These are phyloP conservation scores for Sechiopsis laciniata DNA, from an alignment of 306 rosid genomes.

Conservation along the genomic window DNA sequence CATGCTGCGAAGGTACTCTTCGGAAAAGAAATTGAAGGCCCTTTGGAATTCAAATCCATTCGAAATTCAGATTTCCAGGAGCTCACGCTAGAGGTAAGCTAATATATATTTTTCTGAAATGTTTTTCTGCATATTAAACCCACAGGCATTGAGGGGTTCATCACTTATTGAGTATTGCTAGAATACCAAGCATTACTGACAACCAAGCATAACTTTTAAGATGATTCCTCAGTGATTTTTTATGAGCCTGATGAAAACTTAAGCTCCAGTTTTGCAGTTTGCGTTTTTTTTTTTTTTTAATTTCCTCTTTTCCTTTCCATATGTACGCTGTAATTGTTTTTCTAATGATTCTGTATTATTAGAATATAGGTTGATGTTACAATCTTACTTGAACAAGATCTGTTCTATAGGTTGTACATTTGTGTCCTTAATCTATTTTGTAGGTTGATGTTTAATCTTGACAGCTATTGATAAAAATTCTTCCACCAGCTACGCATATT, in stretches of 20 bases:
- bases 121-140: slow-evolving; percentile 13
- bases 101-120: not conserved
- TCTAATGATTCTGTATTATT: not conserved
- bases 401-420: no score
- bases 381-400: no score
- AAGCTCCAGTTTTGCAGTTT: not conserved
- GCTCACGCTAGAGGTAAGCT: slow-evolving; percentile 68
- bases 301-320: no score
- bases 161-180: not conserved
- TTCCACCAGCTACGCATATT: not conserved
- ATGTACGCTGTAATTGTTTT: not conserved
- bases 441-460: not conserved
- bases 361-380: no score
- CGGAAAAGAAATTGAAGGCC: slow-evolving; percentile 65
- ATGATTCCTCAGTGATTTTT: not conserved
- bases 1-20: slow-evolving; percentile 67
- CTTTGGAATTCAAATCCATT: slow-evolving; percentile 59
- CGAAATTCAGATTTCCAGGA: slow-evolving; percentile 83
- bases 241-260: slow-evolving; percentile 6
- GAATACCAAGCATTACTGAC: not conserved
- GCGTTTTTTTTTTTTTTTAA: not conserved
- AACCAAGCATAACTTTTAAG: not conserved
- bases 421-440: not conserved
- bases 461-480: not conserved
- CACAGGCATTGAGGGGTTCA: not conserved